Evolutionary conservation across 805 yeast genomes (phyloP).

Genomic region (Zygosaccharomyces siamensis): DNA sequence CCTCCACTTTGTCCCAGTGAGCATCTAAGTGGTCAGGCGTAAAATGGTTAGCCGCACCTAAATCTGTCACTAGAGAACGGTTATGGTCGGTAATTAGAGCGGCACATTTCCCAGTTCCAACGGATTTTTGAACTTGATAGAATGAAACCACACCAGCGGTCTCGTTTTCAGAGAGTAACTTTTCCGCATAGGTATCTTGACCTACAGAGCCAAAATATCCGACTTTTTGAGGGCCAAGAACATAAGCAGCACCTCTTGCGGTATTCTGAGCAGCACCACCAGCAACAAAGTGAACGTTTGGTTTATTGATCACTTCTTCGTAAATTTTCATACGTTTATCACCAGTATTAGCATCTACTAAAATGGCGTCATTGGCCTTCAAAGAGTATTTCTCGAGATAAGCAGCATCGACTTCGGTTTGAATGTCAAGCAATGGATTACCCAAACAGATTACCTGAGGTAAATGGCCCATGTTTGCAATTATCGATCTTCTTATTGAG

Average conservation of each 20-base stretch:
- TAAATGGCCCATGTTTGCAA: conserved; percentile 4
- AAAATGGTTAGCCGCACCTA: conserved; percentile 98
- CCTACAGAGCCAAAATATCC: conserved; percentile 97
- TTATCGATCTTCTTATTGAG: background rate
- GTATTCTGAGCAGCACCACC: conserved; percentile 99
- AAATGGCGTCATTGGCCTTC: conserved; percentile 90
- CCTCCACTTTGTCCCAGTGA: conserved; percentile 82
- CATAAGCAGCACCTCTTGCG: conserved; percentile 96
- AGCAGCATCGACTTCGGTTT: conserved; percentile 62
- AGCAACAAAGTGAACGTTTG: conserved; percentile 69
- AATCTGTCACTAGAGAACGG: conserved; percentile 92
- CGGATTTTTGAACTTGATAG: conserved; percentile 71
- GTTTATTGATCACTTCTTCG: conserved; percentile 63
- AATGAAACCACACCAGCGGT: conserved; percentile 83
- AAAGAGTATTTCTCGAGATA: conserved; percentile 76
- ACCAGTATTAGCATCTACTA: conserved; percentile 51
- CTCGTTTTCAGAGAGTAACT: conserved; percentile 75
- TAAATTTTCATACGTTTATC: conserved; percentile 82
- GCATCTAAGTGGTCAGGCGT: conserved; percentile 79
- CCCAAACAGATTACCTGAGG: conserved; percentile 71
- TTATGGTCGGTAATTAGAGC: conserved; percentile 82
- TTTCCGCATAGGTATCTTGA: conserved; percentile 78
- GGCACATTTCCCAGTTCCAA: conserved; percentile 96
- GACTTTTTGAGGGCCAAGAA: conserved; percentile 75
- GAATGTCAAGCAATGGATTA: conserved; percentile 86